Percentiles rank a stretch among this genome's conserved stretches.
These are phyloP conservation scores for Aspergillus caelatus DNA, from an alignment of 2,329 filamentous ascomycete genomes.

Conservation along the genomic window DNA sequence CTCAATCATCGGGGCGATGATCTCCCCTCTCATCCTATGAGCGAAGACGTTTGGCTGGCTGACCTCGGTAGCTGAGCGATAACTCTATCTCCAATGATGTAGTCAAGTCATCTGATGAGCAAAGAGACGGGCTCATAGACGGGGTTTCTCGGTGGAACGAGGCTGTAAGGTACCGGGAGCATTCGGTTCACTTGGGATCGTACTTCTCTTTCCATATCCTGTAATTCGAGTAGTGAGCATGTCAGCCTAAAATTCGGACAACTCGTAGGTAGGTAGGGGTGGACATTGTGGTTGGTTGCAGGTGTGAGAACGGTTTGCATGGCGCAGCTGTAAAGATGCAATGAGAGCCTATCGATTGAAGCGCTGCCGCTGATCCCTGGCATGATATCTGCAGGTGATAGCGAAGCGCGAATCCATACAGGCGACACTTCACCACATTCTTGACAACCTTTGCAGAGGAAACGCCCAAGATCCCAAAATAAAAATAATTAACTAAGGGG, in stretches of 20 bases:
- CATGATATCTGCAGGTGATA: constrained; percentile 20
- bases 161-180: background rate
- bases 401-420: constrained; percentile 9
- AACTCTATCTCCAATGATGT: background rate
- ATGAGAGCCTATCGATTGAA: constrained; percentile 25
- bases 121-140: background rate
- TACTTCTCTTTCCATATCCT: constrained; percentile 99
- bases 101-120: background rate
- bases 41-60: background rate
- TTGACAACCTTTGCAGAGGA: background rate
- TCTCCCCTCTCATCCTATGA: background rate
- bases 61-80: background rate
- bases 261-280: constrained; percentile 6
- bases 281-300: constrained; percentile 23
- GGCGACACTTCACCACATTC: constrained; percentile 8
- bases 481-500: constrained; percentile 12
- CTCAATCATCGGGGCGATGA: background rate
- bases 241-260: constrained; percentile 23
- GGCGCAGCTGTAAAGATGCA: constrained; percentile 17
- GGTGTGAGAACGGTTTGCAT: constrained; percentile 18
- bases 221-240: constrained; percentile 8
- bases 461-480: constrained; percentile 1
- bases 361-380: constrained; percentile 15
- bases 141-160: background rate
- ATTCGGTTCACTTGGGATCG: constrained; percentile 51